phyloP scores from a whole-genome alignment of 192 early-diverging fungal species.

The Dispira parvispora region DNA sequence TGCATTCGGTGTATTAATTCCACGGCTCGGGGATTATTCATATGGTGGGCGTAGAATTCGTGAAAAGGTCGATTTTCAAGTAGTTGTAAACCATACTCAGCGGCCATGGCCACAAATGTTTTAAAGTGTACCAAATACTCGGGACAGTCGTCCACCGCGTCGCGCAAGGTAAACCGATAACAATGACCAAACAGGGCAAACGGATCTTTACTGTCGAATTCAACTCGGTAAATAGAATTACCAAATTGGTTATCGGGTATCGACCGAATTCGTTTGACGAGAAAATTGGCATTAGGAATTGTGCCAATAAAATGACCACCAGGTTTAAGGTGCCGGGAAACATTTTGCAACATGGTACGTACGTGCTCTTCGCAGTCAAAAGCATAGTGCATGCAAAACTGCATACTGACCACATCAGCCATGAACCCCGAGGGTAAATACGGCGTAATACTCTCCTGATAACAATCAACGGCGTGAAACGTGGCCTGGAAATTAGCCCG shows the following conservation, averaged over 20 bases:
- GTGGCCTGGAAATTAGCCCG: slow-evolving; percentile 43
- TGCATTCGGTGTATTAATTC: not conserved
- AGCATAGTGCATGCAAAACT: slow-evolving; percentile 95
- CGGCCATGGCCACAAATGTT: slow-evolving; percentile 28
- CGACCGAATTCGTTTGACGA: slow-evolving; percentile 40
- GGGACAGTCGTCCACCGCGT: slow-evolving; percentile 92
- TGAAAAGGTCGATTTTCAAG: not conserved
- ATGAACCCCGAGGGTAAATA: slow-evolving; percentile 20
- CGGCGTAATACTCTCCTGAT: slow-evolving; percentile 28
- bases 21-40: not conserved
- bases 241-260: slow-evolving; percentile 47
- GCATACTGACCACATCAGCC: slow-evolving; percentile 83
- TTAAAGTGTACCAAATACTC: slow-evolving; percentile 86
- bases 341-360: slow-evolving; percentile 64
- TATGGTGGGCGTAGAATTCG: not conserved
- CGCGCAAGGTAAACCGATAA: slow-evolving; percentile 81
- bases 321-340: slow-evolving; percentile 40
- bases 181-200: slow-evolving; percentile 60
- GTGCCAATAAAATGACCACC: slow-evolving; percentile 85
- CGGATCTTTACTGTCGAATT: slow-evolving; percentile 51
- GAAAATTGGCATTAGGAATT: slow-evolving; percentile 80
- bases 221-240: slow-evolving; percentile 75
- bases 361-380: slow-evolving; percentile 76
- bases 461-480: slow-evolving; percentile 82
- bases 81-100: not conserved